Evolutionary conservation across 352 stramenopile genomes (phyloP).

Genomic region (Aphanomyces astaci): DNA sequence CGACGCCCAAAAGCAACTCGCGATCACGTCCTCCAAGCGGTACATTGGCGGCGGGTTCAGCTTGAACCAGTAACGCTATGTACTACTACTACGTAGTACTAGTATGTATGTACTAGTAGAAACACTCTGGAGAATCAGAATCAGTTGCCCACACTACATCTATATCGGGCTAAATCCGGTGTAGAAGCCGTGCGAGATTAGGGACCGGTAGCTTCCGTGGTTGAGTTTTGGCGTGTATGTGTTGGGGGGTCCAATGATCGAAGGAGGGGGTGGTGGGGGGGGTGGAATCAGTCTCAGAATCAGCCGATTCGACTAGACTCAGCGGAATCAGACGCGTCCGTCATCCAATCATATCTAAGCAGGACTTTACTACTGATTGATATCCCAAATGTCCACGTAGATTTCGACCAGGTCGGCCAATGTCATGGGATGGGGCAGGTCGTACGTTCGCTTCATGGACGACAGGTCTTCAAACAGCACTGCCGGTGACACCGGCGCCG

Average conservation of each 20-base stretch:
- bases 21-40: constrained; percentile 75
- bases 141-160: too few relatives aligned
- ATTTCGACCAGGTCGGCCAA: constrained; percentile 78
- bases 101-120: neutral
- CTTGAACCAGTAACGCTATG: constrained; percentile 72
- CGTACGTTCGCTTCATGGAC: constrained; percentile 79
- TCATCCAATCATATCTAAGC: too few relatives aligned
- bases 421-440: constrained; percentile 78
- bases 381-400: constrained; percentile 85
- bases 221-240: too few relatives aligned
- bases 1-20: constrained; percentile 71
- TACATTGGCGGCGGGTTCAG: constrained; percentile 91
- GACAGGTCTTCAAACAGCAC: constrained; percentile 77
- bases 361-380: constrained; percentile 63
- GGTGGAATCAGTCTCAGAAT: too few relatives aligned
- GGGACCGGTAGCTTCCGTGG: too few relatives aligned
- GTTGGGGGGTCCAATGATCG: too few relatives aligned
- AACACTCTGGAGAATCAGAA: too few relatives aligned
- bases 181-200: too few relatives aligned
- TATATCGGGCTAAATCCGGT: too few relatives aligned
- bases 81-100: neutral
- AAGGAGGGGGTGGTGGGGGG: too few relatives aligned
- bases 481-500: constrained; percentile 57
- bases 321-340: too few relatives aligned
- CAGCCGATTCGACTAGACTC: too few relatives aligned